These are phyloP conservation scores for Backusella tuberculispora DNA, from an alignment of 192 early-diverging fungal genomes.

Conservation along the genomic window DNA sequence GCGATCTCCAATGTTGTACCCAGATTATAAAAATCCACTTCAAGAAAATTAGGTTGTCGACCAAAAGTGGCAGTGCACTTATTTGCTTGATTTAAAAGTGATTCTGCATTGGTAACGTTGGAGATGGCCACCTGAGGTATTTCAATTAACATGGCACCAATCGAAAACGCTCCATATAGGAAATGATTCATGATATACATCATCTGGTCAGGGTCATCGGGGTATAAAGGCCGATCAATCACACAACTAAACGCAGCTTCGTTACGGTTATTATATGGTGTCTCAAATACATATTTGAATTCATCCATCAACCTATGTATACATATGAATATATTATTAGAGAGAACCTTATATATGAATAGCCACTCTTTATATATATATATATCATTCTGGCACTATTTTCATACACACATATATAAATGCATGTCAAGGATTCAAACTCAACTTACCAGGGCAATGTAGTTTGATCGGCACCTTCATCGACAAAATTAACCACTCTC, in stretches of 20 bases:
- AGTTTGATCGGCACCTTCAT: slow-evolving; percentile 55
- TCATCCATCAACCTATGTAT: slow-evolving; percentile 59
- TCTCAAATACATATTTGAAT: slow-evolving; percentile 70
- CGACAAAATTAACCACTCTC: slow-evolving; percentile 67
- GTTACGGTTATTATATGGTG: slow-evolving; percentile 61
- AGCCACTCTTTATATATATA: neutral
- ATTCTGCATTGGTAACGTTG: slow-evolving; percentile 54
- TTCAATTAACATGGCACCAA: slow-evolving; percentile 42
- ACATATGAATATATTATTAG: neutral
- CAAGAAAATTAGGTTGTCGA: slow-evolving; percentile 68
- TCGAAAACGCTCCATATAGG: slow-evolving; percentile 50
- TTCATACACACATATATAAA: too few relatives aligned
- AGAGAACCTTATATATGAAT: neutral
- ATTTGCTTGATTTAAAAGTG: slow-evolving; percentile 60
- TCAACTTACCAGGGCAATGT: slow-evolving; percentile 61
- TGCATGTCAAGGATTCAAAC: neutral
- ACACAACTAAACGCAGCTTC: slow-evolving; percentile 58
- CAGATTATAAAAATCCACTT: slow-evolving; percentile 76
- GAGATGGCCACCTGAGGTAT: slow-evolving; percentile 58
- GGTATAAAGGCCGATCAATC: slow-evolving; percentile 54
- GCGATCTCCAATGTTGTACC: slow-evolving; percentile 43
- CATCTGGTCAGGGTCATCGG: slow-evolving; percentile 32
- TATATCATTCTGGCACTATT: neutral
- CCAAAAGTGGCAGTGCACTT: slow-evolving; percentile 52
- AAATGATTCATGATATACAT: slow-evolving; percentile 82